Base-by-base conservation (phyloP, 2,329 filamentous ascomycete genomes). In the Penicillium rolfsii region DNA sequence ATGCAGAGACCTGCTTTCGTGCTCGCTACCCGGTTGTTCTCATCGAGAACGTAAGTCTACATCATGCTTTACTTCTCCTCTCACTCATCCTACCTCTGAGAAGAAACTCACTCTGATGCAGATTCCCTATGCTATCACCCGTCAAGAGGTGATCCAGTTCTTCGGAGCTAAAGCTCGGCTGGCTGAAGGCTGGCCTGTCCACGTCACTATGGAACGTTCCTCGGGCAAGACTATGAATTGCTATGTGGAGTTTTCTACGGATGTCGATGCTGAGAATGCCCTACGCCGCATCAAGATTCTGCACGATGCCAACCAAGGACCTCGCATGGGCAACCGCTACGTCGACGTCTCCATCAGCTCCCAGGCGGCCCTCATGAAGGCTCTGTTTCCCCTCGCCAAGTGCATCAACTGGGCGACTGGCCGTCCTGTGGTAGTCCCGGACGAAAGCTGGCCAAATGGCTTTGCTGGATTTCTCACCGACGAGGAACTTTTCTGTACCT, bases 191-290 rank as follows among this genome's bases (percentile, higher is more conserved):
- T 79, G 74, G 46, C 75, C 82, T 0, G 75, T 84, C n/a, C 83
- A 85, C 64, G 83, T 85, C 63, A 82, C 85, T 59, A 85, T 85
- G 83, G 83, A 85, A 63, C 81, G 83, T 24, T 78, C 80, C 24
- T 84, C 82, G n/a, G 82, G 81, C 19, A 85, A 85, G 74, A 85
- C 83, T 0, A 82, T 82, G 77, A 82, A 84, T 55, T 81, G 77
- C 61, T 85, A 77, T 64, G 76, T 83, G 41, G 83, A 85, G 58
- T 77, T 84, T 38, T 41, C 56, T 1, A 58, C 61, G 9, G 79
- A 81, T 64, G 83, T 82, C 0, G 58, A 81, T 64, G 83, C 83
- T 0, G 57, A 72, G 16, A 69, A 71, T 12, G 70, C 77, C 3
- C 71, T 79, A 8, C 65, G 71, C 11, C 75, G 76, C 43, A 73